These are phyloP conservation scores for Nymphaea thermarum DNA, from an alignment of 164 flowering plant genomes.

Conservation along the genomic window DNA sequence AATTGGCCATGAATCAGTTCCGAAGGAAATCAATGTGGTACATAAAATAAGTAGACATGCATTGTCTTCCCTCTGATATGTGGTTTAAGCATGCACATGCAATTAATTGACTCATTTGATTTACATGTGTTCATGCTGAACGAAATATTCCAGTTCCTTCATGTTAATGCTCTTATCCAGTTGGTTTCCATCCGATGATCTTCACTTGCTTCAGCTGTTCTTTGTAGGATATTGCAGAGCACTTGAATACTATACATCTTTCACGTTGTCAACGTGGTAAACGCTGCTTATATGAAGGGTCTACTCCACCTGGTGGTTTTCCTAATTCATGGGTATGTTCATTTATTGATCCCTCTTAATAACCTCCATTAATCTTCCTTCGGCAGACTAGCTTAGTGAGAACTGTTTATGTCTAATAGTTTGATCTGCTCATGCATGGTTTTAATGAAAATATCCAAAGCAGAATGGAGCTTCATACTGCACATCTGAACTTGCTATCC, in stretches of 20 bases:
- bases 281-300: slow-evolving; percentile 92
- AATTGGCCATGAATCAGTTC: no score
- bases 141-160: neutral
- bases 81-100: neutral
- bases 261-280: slow-evolving; percentile 90
- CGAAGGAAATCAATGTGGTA: no score
- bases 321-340: slow-evolving; percentile 85
- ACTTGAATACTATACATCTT: slow-evolving; percentile 72
- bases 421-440: neutral
- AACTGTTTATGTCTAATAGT: neutral
- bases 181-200: neutral
- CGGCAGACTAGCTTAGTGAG: neutral
- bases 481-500: slow-evolving; percentile 72
- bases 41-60: no score
- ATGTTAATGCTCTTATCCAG: neutral
- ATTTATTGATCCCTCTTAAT: neutral
- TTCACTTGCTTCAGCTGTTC: neutral
- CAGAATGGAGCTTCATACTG: slow-evolving; percentile 88
- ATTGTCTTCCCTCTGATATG: no score
- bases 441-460: neutral
- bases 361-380: neutral
- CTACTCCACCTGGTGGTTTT: slow-evolving; percentile 85
- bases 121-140: neutral
- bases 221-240: slow-evolving; percentile 84
- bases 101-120: neutral